Evolutionary conservation across 345 rosid species (phyloP), one percentile per base, ranked within the genome.

Genomic region (Gynandropsis gynandra): DNA sequence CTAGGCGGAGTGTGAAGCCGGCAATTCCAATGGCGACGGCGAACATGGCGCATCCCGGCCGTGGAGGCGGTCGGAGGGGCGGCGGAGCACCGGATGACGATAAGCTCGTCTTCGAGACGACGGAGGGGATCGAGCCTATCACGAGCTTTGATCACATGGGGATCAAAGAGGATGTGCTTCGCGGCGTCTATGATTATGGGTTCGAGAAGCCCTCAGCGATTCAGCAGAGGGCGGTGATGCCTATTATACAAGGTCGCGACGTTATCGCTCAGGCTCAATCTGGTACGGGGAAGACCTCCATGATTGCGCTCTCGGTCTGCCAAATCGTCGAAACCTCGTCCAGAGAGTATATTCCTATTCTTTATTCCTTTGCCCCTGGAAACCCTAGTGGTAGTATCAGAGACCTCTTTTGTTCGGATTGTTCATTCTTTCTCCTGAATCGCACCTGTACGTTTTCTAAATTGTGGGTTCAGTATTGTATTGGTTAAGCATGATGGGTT

Each of bases 191-290:
- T 71, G 78, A 65, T 16, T 87, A 80, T 47, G 95, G 97, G 10
- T 87, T 85, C 65, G 93, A 82, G 76, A 92, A 88, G 67, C 97
- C 97, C 0, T 92, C 98, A 0, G 97, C 97, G 9, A 92, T 92
- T 52, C 98, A 92, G 48, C 97, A 87, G 71, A 77, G 97, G 16
- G 97, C 97, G 0, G 89, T 92, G 12, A 78, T 92, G 94, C 97
- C 97, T 4, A 85, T 92, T 38, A 74, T 92, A 34, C 79, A 75
- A 58, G 97, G 98, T 3, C 82, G 97, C 0, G 98, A 92, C 51
- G 97, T 88, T 8, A 92, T 92, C 18, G 97, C 98, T 3, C 96
- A 92, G 70, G 98, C 98, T 2, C 98, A 87, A 56, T 92, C 95
- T n/a, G 98, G 98, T 68, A 92, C 95, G 0, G 97, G 97, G 2